Conservation (phyloP, 192 early-diverging fungal species). For the Coemansia sp. region DNA sequence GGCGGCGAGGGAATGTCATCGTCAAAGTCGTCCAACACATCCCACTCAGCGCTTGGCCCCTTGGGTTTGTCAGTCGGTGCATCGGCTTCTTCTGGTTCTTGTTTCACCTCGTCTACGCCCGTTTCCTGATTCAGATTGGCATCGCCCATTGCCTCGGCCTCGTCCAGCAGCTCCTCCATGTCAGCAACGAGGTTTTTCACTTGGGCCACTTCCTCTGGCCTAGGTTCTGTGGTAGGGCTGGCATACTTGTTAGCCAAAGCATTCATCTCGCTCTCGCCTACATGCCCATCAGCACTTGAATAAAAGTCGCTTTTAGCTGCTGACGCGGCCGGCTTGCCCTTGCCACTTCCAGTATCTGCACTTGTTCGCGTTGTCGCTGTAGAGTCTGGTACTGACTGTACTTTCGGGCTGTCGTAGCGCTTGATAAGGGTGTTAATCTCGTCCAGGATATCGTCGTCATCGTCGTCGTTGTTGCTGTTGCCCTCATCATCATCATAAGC, state of each 20-base stretch:
- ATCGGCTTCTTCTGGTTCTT: conserved; percentile 16
- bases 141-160: conserved; percentile 30
- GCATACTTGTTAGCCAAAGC: conserved; percentile 45
- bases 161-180: conserved; percentile 53
- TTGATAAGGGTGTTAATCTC: conserved; percentile 45
- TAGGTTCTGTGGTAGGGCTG: conserved; percentile 14
- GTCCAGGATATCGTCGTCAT: conserved; percentile 46
- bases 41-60: not conserved
- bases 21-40: conserved; percentile 25
- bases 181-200: conserved; percentile 41
- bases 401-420: conserved; percentile 39
- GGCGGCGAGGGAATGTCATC: conserved; percentile 52
- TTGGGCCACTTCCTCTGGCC: not conserved
- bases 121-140: not conserved
- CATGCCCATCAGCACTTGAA: conserved; percentile 10
- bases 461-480: conserved; percentile 35
- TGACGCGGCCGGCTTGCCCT: not conserved
- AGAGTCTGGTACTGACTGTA: not conserved
- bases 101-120: not conserved
- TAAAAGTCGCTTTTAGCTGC: conserved; percentile 14
- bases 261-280: conserved; percentile 26
- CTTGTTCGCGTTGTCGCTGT: not conserved
- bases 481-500: conserved; percentile 12
- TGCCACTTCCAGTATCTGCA: not conserved
- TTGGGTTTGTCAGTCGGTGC: not conserved